These are phyloP conservation scores for Pelargonium nanum DNA, from an alignment of 345 rosid species.

Conservation along the genomic window DNA sequence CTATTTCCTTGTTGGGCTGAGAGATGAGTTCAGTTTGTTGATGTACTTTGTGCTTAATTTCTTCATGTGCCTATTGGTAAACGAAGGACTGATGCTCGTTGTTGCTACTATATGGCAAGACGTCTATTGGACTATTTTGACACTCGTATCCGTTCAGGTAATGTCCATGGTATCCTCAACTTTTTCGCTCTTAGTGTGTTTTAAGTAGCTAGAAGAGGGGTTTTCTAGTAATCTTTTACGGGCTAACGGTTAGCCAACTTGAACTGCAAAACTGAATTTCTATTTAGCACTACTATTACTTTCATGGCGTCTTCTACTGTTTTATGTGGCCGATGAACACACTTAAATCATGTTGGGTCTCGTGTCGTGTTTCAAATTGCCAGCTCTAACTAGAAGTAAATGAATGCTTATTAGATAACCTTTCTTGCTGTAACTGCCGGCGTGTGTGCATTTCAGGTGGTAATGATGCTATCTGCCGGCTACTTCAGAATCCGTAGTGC, in stretches of 20 bases:
- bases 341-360: no score
- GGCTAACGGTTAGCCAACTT: no score
- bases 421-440: constrained; percentile 9
- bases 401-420: constrained; percentile 2
- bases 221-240: no score
- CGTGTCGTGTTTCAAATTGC: no score
- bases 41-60: constrained; percentile 98
- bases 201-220: no score
- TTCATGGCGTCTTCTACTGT: no score
- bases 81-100: constrained; percentile 78
- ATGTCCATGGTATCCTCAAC: constrained; percentile 21
- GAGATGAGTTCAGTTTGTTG: constrained; percentile 81
- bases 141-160: constrained; percentile 54
- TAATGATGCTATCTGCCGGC: constrained; percentile 97
- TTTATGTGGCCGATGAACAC: no score
- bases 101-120: constrained; percentile 62
- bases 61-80: constrained; percentile 80
- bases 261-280: no score
- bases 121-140: constrained; percentile 66
- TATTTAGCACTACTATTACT: no score
- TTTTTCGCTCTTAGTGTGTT: neutral
- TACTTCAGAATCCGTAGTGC: constrained; percentile 80
- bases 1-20: constrained; percentile 82
- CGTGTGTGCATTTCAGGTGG: constrained; percentile 34
- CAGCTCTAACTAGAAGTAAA: neutral